Evolutionary conservation across 2,329 filamentous ascomycete genomes (phyloP).

Genomic region (Penicillium sp.): DNA sequence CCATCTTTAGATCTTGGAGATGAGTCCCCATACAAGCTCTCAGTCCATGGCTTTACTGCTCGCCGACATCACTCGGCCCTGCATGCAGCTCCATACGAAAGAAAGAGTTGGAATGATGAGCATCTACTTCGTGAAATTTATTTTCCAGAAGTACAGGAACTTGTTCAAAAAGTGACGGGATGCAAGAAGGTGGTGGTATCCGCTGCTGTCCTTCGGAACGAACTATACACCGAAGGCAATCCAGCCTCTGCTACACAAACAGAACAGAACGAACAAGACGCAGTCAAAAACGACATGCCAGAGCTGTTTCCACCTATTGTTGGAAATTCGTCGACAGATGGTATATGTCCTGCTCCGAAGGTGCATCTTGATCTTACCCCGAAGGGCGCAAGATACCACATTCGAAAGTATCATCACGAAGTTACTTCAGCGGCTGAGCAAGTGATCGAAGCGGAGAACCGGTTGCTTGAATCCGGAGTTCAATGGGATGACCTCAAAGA

Average conservation of each 20-base stretch:
- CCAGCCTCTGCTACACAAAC: not conserved
- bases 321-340: no score
- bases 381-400: not conserved
- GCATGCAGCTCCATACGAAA: no score
- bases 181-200: not conserved
- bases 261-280: not conserved
- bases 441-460: not conserved
- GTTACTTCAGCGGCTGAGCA: not conserved
- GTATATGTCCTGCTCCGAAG: not conserved
- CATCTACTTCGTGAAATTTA: no score
- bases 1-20: no score
- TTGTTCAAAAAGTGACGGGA: not conserved
- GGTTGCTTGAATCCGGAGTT: not conserved
- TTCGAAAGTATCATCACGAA: not conserved
- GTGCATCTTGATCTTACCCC: not conserved
- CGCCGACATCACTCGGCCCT: no score
- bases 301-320: no score
- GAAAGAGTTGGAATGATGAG: no score
- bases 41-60: no score
- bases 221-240: not conserved
- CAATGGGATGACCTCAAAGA: not conserved
- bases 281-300: no score
- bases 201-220: not conserved
- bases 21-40: no score
- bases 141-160: not conserved